Conservation (phyloP, 805 yeast genomes). For the Ogataea neopini region DNA sequence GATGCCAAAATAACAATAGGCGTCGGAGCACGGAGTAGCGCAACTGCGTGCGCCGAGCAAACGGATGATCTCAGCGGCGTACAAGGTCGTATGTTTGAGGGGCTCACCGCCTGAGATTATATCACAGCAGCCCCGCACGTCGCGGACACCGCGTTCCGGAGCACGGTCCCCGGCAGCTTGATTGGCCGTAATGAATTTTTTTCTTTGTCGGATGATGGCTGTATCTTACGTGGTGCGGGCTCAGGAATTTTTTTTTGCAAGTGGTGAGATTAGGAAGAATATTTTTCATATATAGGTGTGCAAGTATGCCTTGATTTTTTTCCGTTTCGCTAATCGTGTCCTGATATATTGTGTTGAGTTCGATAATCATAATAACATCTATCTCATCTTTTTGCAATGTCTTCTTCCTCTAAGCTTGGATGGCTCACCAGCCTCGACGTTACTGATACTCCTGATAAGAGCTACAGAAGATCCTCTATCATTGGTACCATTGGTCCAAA, state of each 20-base stretch:
- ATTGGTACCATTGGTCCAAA: conserved; percentile 99
- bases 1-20: conserved; percentile 5
- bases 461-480: conserved; percentile 90
- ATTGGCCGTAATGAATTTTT: conserved; percentile 1
- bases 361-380: neutral
- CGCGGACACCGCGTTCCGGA: conserved; percentile 9
- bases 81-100: neutral
- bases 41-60: conserved; percentile 5
- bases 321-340: neutral
- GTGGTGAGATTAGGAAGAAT: conserved; percentile 3
- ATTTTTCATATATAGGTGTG: conserved; percentile 6
- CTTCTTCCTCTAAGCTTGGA: conserved; percentile 51
- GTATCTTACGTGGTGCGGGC: conserved; percentile 6
- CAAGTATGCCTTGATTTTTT: conserved; percentile 4
- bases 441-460: conserved; percentile 70
- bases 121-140: neutral
- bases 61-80: neutral
- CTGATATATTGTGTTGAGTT: neutral
- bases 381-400: conserved; percentile 15
- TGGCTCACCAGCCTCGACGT: conserved; percentile 85
- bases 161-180: neutral
- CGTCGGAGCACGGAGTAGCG: conserved; percentile 13
- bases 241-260: neutral
- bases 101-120: neutral
- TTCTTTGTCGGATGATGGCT: neutral